phyloP scores from a whole-genome alignment of 73 alveolate genomes.

The Paramecium tetraurelia region DNA sequence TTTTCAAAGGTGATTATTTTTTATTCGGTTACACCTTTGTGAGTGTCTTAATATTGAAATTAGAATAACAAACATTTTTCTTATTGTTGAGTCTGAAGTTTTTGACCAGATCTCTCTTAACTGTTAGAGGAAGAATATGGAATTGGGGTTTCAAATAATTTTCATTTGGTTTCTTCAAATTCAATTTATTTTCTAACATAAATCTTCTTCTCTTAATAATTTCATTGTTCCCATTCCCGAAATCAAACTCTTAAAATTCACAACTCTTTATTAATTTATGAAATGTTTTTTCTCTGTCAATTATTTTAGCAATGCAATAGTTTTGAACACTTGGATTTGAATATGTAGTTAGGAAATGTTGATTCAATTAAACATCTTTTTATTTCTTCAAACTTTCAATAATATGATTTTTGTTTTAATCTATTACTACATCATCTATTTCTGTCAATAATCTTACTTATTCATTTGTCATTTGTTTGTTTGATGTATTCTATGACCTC shows the following conservation, averaged over 20 bases:
- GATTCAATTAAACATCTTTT: not conserved
- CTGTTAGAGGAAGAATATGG: not conserved
- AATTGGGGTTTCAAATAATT: not conserved
- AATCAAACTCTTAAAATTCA: conserved; percentile 15
- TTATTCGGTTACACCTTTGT: not conserved
- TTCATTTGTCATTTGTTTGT: not conserved
- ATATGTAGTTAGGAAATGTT: not conserved
- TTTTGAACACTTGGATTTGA: conserved; percentile 2
- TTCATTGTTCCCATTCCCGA: not conserved
- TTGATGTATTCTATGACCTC: not conserved
- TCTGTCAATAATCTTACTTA: not conserved
- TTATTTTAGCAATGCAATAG: not conserved
- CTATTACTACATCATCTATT: not conserved
- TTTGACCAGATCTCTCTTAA: not conserved
- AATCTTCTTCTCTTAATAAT: not conserved
- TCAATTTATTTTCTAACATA: conserved; percentile 28
- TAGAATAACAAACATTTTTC: not conserved
- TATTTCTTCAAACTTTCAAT: not conserved
- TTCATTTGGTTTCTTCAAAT: not conserved
- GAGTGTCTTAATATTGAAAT: not conserved
- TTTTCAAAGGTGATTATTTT: not conserved
- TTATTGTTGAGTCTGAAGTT: not conserved
- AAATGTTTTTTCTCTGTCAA: not conserved
- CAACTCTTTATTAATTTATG: not conserved
- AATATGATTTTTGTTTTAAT: not conserved